Evolutionary conservation across 345 rosid species (phyloP).

Genomic region (Pistacia vera): DNA sequence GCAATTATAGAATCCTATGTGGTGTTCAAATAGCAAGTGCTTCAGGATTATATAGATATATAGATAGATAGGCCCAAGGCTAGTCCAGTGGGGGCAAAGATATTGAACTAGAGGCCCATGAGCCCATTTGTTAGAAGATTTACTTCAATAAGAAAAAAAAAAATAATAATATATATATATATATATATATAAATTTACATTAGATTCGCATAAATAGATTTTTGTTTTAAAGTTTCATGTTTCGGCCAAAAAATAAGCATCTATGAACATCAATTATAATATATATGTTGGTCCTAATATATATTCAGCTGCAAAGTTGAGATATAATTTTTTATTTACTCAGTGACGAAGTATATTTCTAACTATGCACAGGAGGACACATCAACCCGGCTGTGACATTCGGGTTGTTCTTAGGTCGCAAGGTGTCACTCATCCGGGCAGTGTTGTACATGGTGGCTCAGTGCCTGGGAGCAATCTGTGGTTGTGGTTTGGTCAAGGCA

Average conservation of each 20-base stretch:
- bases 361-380: conserved; percentile 48
- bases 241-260: too few species aligned
- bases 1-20: too few species aligned
- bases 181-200: too few species aligned
- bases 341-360: neutral
- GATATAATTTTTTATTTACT: neutral
- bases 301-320: neutral
- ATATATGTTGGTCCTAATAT: neutral
- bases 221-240: neutral
- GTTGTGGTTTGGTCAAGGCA: conserved; percentile 53
- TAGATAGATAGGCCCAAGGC: too few species aligned
- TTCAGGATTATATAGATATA: too few species aligned
- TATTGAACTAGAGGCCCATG: too few species aligned
- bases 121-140: too few species aligned
- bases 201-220: neutral
- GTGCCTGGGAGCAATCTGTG: conserved; percentile 66
- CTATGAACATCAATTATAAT: too few species aligned
- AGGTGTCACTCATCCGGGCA: conserved; percentile 57
- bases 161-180: too few species aligned
- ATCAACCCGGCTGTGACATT: conserved; percentile 69
- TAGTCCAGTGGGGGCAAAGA: too few species aligned
- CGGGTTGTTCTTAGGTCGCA: conserved; percentile 52
- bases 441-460: conserved; percentile 54
- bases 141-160: too few species aligned
- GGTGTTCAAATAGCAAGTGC: too few species aligned